Base-by-base conservation (phyloP, 805 yeast species). In the Metschnikowia similis region DNA sequence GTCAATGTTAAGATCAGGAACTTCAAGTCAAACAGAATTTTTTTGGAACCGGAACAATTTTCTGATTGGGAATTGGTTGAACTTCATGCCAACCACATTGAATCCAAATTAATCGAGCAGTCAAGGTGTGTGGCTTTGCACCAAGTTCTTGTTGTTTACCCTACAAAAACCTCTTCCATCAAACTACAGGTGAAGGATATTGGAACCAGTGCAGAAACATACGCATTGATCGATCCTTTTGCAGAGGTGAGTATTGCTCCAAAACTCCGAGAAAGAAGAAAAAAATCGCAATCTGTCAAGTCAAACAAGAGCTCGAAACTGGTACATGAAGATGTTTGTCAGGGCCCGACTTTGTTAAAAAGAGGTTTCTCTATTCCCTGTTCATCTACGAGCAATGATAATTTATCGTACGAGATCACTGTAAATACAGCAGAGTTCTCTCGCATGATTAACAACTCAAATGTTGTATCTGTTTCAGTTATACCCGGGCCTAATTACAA, bases 41-140 rank as follows among this genome's bases (percentile, higher is more conserved):
- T 80, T 59, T 75, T 92, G 40, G 96, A 88, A 59, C 98, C 98
- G 0, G 67, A 79, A 16, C 76, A 88, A 0, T 66, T 83, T 1
- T 76, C 85, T 5, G 99, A 92, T 62, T 92, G 97, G 97, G 97
- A 91, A 56, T 70, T 88, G 28, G 87, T 90, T 2, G 96, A 91
- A 61, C 66, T 86, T 2, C 87, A 92, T 65, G 92, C 96, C 2
- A 82, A 78, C 29, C 79, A 76, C 38, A 76, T 92, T 27, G 97
- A 92, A 62, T 80, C 82, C 41, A 80, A 80, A 54, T 75, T 91
- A 57, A 69, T 92, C 34, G 81, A 84, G 48, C 97, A 92, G 63
- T 83, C 95, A 0, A 73, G 97, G 51, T 85, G 91, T 45, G 86
- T 90, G 0, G 71, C 82, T 0, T 45, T 76, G 16, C 71, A 75